phyloP scores from a whole-genome alignment of 345 rosid genomes.

The Eucalyptus caleyi region DNA sequence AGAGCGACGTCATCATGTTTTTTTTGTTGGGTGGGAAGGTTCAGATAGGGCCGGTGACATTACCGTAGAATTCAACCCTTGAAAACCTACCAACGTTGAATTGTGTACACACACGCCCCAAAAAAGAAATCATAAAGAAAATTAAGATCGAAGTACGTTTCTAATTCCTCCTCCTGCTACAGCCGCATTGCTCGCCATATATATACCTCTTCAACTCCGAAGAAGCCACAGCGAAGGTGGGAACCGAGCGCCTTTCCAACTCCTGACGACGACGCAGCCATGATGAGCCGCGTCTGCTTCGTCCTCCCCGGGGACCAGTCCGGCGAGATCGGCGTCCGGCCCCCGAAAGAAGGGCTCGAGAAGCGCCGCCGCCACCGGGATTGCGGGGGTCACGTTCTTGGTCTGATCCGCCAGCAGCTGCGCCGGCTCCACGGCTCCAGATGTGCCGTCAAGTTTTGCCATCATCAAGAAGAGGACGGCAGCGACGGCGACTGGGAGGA shows the following conservation, averaged over 20 bases:
- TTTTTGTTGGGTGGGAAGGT: background rate
- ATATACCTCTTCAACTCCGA: background rate
- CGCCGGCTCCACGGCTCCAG: conserved; percentile 30
- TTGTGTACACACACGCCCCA: background rate
- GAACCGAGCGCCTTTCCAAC: background rate
- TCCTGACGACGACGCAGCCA: background rate
- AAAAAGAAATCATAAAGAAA: background rate
- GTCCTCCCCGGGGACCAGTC: conserved; percentile 36
- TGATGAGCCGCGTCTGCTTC: conserved; percentile 55
- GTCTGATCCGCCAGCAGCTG: conserved; percentile 20
- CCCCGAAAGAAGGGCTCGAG: background rate
- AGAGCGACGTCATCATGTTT: background rate
- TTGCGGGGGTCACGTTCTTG: conserved; percentile 35
- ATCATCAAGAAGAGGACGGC: background rate
- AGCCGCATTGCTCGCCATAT: background rate
- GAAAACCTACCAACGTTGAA: background rate
- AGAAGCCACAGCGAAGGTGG: background rate
- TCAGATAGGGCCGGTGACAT: background rate
- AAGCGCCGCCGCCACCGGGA: conserved; percentile 8
- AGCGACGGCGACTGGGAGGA: background rate
- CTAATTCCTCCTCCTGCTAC: background rate
- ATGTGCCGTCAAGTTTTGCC: conserved; percentile 23
- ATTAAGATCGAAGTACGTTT: background rate
- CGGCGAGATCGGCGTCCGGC: conserved; percentile 13
- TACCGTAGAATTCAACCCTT: background rate